These are phyloP conservation scores for Clarireedia homoeocarpa DNA, from an alignment of 2,329 filamentous ascomycete species.

Conservation along the genomic window DNA sequence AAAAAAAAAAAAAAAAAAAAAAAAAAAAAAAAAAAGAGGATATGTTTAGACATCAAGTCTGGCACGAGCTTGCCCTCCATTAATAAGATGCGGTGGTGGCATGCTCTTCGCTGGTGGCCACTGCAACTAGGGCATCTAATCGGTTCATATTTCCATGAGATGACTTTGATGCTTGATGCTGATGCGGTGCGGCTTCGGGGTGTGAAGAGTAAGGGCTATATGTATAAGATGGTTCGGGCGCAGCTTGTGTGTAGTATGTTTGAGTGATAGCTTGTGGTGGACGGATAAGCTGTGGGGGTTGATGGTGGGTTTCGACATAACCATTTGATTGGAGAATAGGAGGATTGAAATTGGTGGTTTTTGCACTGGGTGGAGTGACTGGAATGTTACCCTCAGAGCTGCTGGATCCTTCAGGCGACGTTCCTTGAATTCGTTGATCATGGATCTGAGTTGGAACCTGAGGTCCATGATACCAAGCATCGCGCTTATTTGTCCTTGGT, in stretches of 20 bases:
- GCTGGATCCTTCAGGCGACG: conserved; percentile 47
- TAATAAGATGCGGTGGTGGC: conserved; percentile 25
- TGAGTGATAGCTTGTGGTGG: conserved; percentile 14
- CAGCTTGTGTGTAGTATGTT: conserved; percentile 17
- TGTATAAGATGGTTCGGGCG: conserved; percentile 17
- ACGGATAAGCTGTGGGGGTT: conserved; percentile 9
- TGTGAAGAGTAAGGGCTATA: conserved; percentile 22
- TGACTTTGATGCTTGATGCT: conserved; percentile 25
- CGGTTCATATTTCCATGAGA: conserved; percentile 43
- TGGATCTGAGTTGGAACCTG: conserved; percentile 24
- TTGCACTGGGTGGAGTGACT: conserved; percentile 39
- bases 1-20: no score
- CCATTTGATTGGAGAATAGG: conserved; percentile 44
- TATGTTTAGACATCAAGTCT: no score
- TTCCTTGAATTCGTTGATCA: conserved; percentile 33
- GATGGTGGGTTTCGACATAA: conserved; percentile 35
- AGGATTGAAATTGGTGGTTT: conserved; percentile 42
- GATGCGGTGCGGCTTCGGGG: conserved; percentile 29
- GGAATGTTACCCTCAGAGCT: conserved; percentile 45
- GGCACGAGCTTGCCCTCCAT: no score
- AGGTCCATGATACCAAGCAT: conserved; percentile 64
- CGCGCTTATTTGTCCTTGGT: conserved; percentile 54
- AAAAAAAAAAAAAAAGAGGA: no score
- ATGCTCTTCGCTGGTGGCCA: conserved; percentile 50
- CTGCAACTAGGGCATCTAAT: conserved; percentile 56